phyloP scores from a whole-genome alignment of 2,329 filamentous ascomycete genomes.

The Sclerotiophoma versabilis region DNA sequence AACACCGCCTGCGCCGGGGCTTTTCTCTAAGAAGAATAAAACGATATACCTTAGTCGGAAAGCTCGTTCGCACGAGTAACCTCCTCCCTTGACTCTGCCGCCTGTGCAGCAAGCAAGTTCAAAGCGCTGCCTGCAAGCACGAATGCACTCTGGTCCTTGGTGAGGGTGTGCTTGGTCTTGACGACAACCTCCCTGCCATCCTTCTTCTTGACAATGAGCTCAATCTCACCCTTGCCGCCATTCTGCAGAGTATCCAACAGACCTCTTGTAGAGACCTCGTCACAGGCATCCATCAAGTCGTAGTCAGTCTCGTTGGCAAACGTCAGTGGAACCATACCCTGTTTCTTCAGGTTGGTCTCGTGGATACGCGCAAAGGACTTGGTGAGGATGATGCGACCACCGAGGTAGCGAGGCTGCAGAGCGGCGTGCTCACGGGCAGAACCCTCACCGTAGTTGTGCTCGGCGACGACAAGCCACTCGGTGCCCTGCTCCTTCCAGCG shows the following conservation, averaged over 20 bases:
- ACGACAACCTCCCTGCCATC: constrained; percentile 71
- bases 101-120: constrained; percentile 80
- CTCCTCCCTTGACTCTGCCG: constrained; percentile 43
- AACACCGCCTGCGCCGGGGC: constrained; percentile 11
- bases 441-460: constrained; percentile 76
- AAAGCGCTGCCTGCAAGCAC: constrained; percentile 92
- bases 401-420: constrained; percentile 88
- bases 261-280: constrained; percentile 82
- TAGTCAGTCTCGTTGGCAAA: constrained; percentile 91
- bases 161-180: constrained; percentile 85
- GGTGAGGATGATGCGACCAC: constrained; percentile 80
- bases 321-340: constrained; percentile 92
- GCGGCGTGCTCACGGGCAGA: constrained; percentile 89
- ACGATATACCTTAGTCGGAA: constrained; percentile 41
- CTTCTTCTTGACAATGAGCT: constrained; percentile 61
- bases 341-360: constrained; percentile 96
- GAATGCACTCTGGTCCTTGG: constrained; percentile 88
- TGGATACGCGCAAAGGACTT: constrained; percentile 93
- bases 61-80: constrained; percentile 49
- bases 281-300: constrained; percentile 80
- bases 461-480: constrained; percentile 11
- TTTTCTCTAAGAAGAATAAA: constrained; percentile 1
- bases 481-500: constrained; percentile 69
- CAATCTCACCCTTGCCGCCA: constrained; percentile 79
- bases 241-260: constrained; percentile 80